Evolutionary conservation across 176 grass and related monocot genomes (phyloP), one percentile per base, ranked within the genome.

Genomic region (Phoenix roebelenii): DNA sequence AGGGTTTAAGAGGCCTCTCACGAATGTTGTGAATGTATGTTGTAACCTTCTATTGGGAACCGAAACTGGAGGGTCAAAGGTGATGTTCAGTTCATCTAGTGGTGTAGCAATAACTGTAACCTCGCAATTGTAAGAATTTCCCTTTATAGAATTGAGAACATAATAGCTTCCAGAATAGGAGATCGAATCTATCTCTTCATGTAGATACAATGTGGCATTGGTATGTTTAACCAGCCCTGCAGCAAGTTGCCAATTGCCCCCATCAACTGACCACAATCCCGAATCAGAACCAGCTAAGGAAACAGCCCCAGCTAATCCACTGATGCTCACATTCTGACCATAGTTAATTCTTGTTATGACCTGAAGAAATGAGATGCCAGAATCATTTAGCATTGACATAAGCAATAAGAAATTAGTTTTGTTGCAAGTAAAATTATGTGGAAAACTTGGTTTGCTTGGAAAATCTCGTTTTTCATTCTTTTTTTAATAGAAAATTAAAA

Each of bases 291-390:
- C 92, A 23, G 86, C 86, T 70, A 96, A 82, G 68, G 92, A 89
- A 16, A 96, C 86, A 3, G 83, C 81, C 23, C 87, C 92, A 1
- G 83, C 92, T 23, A 97, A 67, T 12, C 87, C 92, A 52, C 92
- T 97, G 65, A 97, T 90, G 5, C 23, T 65, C 19, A 56, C 73
- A 26, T 76, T 87, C 51, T 97, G 92, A 23, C 87, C 92, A 55
- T 97, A 97, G 75, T 97, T 97, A 59, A 97, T 85, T 75, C 92
- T 87, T 50, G 92, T 90, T 79, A 97, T 90, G 29, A 87, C 87
- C 92, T 96, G 67, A 35, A 52, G 44, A 79, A 24, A 54, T 55
- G 12, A 25, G 20, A 58, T 5, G 3, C 7, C 44, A 32, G 44
- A 23, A 51, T 16, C 5, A 57, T 50, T 54, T 52, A 71, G 3